Conservation (phyloP, 306 rosid species). For the Lablab purpureus region DNA sequence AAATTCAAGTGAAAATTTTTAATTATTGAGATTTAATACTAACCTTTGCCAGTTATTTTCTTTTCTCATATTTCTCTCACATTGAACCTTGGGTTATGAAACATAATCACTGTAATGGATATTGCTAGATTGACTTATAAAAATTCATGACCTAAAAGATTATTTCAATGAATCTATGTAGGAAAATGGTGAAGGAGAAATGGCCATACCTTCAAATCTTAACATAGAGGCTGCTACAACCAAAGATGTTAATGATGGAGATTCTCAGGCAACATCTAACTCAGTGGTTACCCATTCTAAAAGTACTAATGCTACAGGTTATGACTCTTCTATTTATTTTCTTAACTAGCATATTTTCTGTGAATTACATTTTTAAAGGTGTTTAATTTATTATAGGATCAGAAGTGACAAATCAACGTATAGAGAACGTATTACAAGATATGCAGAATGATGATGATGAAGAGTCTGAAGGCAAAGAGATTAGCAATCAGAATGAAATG, state of each 20-base stretch:
- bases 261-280: too few relatives aligned
- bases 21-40: too few relatives aligned
- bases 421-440: background rate
- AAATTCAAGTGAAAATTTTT: too few relatives aligned
- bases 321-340: too few relatives aligned
- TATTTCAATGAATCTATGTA: background rate
- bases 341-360: too few relatives aligned
- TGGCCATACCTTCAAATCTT: background rate
- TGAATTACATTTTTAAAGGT: background rate
- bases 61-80: too few relatives aligned
- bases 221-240: background rate
- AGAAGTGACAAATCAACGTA: background rate
- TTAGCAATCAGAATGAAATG: background rate
- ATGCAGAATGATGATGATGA: background rate
- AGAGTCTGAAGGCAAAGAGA: too few relatives aligned
- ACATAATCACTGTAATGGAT: background rate
- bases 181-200: slow-evolving; percentile 14
- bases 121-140: background rate
- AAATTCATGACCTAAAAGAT: background rate
- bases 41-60: too few relatives aligned
- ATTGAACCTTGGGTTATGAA: background rate
- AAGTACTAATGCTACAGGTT: too few relatives aligned
- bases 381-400: background rate
- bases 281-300: too few relatives aligned
- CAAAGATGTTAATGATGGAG: background rate